These are phyloP conservation scores for Vicia faba DNA, from an alignment of 306 rosid species.

Conservation along the genomic window DNA sequence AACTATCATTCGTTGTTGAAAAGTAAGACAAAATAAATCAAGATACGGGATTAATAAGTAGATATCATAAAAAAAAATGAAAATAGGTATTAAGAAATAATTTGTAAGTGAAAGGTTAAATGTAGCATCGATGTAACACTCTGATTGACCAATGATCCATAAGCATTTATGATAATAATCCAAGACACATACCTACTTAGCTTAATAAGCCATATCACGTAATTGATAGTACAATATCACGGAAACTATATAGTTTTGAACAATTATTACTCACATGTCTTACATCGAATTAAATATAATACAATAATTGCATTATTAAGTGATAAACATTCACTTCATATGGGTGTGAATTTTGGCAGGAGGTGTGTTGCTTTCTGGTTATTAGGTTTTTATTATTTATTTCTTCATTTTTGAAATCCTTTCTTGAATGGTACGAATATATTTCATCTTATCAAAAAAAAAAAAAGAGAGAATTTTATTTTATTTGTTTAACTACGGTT, in stretches of 20 bases:
- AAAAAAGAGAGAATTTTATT: too few species aligned
- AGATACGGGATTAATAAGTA: background rate
- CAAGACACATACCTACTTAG: constrained; percentile 4
- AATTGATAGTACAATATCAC: background rate
- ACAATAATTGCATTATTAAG: background rate
- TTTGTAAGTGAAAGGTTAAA: background rate
- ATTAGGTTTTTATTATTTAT: too few species aligned
- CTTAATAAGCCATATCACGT: constrained; percentile 21
- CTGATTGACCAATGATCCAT: background rate
- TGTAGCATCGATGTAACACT: background rate
- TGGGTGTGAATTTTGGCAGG: too few species aligned
- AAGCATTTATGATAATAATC: constrained; percentile 2
- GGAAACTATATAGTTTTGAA: constrained; percentile 3
- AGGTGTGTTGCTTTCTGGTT: too few species aligned
- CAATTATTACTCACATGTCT: background rate
- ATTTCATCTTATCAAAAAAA: too few species aligned
- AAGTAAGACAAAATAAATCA: background rate
- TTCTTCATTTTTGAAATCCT: too few species aligned
- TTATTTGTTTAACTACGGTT: too few species aligned
- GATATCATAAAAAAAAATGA: too few species aligned
- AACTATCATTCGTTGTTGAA: background rate
- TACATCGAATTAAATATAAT: background rate
- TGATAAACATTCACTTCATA: background rate
- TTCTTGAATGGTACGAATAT: too few species aligned
- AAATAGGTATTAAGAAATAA: too few species aligned